Evolutionary conservation across 495 filamentous ascomycete species (phyloP), one percentile per base, ranked within the genome.

Genomic region (Penicillium tannophilum): DNA sequence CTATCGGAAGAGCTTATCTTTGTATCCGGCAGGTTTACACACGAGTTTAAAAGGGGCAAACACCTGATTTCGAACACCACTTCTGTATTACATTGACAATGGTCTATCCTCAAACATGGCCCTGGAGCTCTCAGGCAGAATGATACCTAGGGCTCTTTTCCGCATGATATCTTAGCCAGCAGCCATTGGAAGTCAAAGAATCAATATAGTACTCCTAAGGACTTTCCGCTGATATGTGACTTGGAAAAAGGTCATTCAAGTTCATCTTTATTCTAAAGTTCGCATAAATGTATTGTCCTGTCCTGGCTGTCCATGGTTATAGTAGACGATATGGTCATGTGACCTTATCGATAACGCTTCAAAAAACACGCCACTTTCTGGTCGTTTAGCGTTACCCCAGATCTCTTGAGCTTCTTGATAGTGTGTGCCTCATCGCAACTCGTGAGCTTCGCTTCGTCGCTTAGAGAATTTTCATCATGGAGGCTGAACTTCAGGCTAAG

Each of bases 401-500:
- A 69, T 45, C 16, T 44, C 28, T 43, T 31, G 39, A 46, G 28
- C 14, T 9, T 17, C 26, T 16, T 28, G 12, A 10, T 46, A n/a
- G 16, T 59, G 33, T 31, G n/a, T n/a, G 16, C 33, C 35, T 39
- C 35, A 35, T 24, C 39, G 0, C 3, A 36, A 51, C 12, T 19
- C 48, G 48, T 19, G 30, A 19, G 35, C 20, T 41, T 30, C 31
- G 24, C 35, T 41, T 26, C 7, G 20, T 33, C n/a, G 20, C 6
- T n/a, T 49, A 19, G 36, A 31, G 6, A 0, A 71, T 58, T 19
- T 28, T 10, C 17, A 47, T 39, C 57, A 98, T 98, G 94, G 93
- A 98, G 76, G 81, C 88, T 63, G 90, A 97, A 81, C 90, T 98
- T 67, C 88, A 88, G 71, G 79, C 89, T 31, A 86, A 89, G 64